These are phyloP conservation scores for Leccinum longicurvipes DNA, from an alignment of 768 basidiomycete species.

Conservation along the genomic window DNA sequence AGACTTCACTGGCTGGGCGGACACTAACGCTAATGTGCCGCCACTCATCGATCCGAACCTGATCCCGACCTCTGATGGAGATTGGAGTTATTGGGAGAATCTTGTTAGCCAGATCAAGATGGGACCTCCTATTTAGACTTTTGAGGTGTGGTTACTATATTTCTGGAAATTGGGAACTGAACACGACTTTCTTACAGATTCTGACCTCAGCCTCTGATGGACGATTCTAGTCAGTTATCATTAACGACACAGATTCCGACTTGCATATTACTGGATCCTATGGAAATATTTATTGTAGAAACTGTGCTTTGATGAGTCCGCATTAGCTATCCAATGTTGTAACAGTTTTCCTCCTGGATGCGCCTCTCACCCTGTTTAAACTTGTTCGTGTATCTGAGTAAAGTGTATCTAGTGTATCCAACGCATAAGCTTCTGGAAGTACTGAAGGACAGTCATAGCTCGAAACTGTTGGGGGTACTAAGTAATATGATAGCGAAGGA, in stretches of 20 bases:
- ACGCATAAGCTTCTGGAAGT: not conserved
- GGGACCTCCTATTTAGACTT: constrained; percentile 30
- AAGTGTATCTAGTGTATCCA: not conserved
- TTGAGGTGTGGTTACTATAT: not conserved
- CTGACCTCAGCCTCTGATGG: not conserved
- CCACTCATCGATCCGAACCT: constrained; percentile 42
- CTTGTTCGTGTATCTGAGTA: not conserved
- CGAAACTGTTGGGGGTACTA: no score
- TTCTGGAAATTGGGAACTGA: not conserved
- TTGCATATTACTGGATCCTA: not conserved
- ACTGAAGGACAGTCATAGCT: not conserved
- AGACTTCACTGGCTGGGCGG: constrained; percentile 61
- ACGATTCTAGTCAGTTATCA: constrained; percentile 4
- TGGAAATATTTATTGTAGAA: constrained; percentile 9
- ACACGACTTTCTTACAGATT: not conserved
- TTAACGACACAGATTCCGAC: constrained; percentile 10
- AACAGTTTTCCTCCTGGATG: not conserved
- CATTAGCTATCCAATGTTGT: constrained; percentile 1
- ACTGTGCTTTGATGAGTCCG: constrained; percentile 6
- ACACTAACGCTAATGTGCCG: constrained; percentile 36
- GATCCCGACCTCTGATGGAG: constrained; percentile 55
- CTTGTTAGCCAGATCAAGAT: constrained; percentile 56
- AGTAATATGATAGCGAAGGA: not conserved
- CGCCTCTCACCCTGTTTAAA: not conserved
- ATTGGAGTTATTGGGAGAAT: constrained; percentile 81